Percentiles rank a stretch among this genome's conserved stretches.
Evolutionary conservation across 2,329 filamentous ascomycete species (phyloP).

Genomic region (Tolypocladium capitatum): DNA sequence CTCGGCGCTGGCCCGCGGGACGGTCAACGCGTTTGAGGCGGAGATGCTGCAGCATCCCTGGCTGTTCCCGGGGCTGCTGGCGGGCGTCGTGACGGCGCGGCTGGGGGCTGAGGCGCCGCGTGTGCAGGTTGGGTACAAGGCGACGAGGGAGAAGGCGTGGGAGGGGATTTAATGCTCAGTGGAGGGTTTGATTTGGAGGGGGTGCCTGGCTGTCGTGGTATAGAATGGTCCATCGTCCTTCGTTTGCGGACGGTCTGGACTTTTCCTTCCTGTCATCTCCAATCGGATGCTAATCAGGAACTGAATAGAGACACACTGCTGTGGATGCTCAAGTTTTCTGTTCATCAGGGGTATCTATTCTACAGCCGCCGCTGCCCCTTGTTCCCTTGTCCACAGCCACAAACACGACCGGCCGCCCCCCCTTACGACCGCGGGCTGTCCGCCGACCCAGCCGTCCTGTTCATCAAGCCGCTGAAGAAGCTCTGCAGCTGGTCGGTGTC

Average conservation of each 20-base stretch:
- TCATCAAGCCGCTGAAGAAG: constrained; percentile 49
- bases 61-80: constrained; percentile 72
- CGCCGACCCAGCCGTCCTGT: constrained; percentile 26
- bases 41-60: constrained; percentile 91
- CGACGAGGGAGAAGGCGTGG: constrained; percentile 9
- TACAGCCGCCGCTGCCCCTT: constrained; percentile 13
- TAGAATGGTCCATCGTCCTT: not conserved
- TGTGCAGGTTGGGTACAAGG: constrained; percentile 12
- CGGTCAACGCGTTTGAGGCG: constrained; percentile 73
- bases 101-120: constrained; percentile 45
- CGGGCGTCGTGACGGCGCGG: constrained; percentile 59
- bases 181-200: not conserved
- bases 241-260: not conserved
- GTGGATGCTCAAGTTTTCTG: not conserved
- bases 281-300: not conserved
- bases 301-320: too few species aligned
- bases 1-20: constrained; percentile 52
- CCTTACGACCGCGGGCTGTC: constrained; percentile 9
- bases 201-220: not conserved
- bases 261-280: not conserved
- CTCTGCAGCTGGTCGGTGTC: constrained; percentile 45
- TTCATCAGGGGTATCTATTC: constrained; percentile 28
- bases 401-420: too few species aligned
- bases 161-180: not conserved
- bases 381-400: not conserved